Conservation (phyloP, 2,329 filamentous ascomycete genomes). For the Fusarium sarcochroum region DNA sequence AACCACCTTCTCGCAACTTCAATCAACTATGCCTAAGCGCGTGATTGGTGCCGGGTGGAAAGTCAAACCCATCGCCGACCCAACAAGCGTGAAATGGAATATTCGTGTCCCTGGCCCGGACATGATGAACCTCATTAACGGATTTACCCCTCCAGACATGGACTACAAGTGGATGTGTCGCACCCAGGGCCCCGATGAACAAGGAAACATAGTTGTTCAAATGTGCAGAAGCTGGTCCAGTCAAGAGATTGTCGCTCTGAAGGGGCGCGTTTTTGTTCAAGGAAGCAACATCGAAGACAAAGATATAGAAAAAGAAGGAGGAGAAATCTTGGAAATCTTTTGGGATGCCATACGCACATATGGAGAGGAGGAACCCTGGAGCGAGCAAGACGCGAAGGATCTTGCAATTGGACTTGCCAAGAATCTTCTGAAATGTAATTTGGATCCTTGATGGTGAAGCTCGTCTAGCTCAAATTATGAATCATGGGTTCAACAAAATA, state of each 20-base stretch:
- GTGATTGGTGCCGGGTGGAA: neutral
- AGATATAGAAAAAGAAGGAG: constrained; percentile 13
- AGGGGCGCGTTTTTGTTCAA: neutral
- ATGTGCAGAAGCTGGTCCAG: constrained; percentile 33
- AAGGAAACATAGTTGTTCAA: constrained; percentile 18
- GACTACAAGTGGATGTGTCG: constrained; percentile 30
- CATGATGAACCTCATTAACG: constrained; percentile 32
- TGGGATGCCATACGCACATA: constrained; percentile 10
- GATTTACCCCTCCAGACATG: constrained; percentile 20
- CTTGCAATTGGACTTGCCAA: constrained; percentile 16
- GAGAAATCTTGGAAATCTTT: constrained; percentile 22
- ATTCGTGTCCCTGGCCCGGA: constrained; percentile 20
- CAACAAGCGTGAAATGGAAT: constrained; percentile 17
- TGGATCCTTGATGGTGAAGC: neutral
- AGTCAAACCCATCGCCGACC: constrained; percentile 2
- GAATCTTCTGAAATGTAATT: neutral
- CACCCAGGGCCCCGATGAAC: constrained; percentile 8
- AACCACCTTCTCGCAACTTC: no score
- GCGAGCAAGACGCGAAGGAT: constrained; percentile 4
- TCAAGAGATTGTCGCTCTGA: constrained; percentile 13
- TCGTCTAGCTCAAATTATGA: neutral
- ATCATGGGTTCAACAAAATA: no score
- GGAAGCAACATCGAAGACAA: neutral
- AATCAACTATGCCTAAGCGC: neutral
- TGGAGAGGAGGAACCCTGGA: constrained; percentile 4